A percentile compares a stretch with the other conserved stretches of the same genome.
phyloP scores from a whole-genome alignment of 257 asterid genomes.

The Solanum stenotomum region DNA sequence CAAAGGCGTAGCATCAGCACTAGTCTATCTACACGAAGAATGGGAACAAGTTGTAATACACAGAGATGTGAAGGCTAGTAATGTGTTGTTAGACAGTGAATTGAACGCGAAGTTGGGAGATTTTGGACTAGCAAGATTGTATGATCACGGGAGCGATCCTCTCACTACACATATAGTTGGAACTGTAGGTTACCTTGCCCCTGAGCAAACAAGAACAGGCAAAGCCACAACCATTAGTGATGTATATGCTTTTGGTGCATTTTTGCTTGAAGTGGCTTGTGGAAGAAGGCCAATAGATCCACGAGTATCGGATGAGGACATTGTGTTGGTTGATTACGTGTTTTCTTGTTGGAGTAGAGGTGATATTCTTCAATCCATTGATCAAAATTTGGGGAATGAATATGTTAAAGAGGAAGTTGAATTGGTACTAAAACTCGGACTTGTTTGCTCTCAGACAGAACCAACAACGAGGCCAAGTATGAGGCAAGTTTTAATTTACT shows the following conservation, averaged over 20 bases:
- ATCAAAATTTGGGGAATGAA: conserved; percentile 26
- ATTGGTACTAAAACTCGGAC: conserved; percentile 41
- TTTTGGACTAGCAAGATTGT: neutral
- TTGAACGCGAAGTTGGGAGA: conserved; percentile 19
- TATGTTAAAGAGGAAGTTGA: conserved; percentile 31
- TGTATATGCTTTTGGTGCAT: conserved; percentile 57
- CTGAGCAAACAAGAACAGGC: conserved; percentile 25
- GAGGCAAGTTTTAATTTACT: neutral
- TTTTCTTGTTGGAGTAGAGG: conserved; percentile 32
- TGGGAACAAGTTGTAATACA: conserved; percentile 71
- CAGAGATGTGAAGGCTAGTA: conserved; percentile 62
- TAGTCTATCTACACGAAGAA: conserved; percentile 47
- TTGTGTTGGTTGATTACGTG: conserved; percentile 45
- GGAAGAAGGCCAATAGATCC: conserved; percentile 61
- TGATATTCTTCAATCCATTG: conserved; percentile 30
- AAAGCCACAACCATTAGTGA: conserved; percentile 34
- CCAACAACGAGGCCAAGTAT: conserved; percentile 29
- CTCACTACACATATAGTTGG: conserved; percentile 7
- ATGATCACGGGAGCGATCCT: neutral
- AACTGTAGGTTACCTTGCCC: conserved; percentile 37
- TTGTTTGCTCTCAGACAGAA: conserved; percentile 36
- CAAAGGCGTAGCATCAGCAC: conserved; percentile 17
- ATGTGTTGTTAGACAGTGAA: conserved; percentile 43
- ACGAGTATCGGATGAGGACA: conserved; percentile 5
- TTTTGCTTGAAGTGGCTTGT: conserved; percentile 52